These are phyloP conservation scores for Sungouiella thailandica DNA, from an alignment of 805 yeast species.

Conservation along the genomic window DNA sequence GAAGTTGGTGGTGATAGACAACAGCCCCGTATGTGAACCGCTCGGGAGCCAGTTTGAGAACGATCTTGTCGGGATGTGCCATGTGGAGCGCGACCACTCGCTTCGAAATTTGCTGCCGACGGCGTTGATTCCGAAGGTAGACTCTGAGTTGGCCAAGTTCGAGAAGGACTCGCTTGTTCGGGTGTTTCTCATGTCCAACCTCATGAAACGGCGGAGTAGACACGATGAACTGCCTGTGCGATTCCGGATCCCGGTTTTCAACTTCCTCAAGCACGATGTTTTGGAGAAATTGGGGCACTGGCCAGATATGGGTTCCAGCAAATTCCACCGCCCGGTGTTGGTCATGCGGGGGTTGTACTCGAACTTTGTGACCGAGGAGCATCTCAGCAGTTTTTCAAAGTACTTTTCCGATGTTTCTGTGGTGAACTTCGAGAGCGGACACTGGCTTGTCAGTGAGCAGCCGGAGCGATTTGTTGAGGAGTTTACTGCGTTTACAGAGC, in stretches of 20 bases:
- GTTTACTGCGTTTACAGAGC: slow-evolving; percentile 3
- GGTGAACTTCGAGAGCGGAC: slow-evolving; percentile 26
- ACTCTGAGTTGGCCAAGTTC: slow-evolving; percentile 17
- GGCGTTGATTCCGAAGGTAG: slow-evolving; percentile 12
- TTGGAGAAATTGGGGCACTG: slow-evolving; percentile 11
- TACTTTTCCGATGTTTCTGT: slow-evolving; percentile 20
- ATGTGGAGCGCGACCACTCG: slow-evolving; percentile 21
- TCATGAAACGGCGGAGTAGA: slow-evolving; percentile 14
- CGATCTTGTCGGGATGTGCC: slow-evolving; percentile 37
- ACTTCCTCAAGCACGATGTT: slow-evolving; percentile 9
- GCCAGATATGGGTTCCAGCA: slow-evolving; percentile 8
- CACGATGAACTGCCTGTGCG: slow-evolving; percentile 15
- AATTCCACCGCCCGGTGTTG: slow-evolving; percentile 30
- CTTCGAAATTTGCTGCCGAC: slow-evolving; percentile 11
- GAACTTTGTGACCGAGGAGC: slow-evolving; percentile 32
- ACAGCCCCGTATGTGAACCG: slow-evolving; percentile 37
- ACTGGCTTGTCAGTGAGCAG: slow-evolving; percentile 38
- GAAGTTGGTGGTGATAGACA: slow-evolving; percentile 45
- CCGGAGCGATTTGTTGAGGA: slow-evolving; percentile 25
- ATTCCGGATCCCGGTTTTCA: slow-evolving; percentile 13
- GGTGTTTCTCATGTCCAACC: slow-evolving; percentile 35
- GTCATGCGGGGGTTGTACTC: slow-evolving; percentile 43
- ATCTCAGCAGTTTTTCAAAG: slow-evolving; percentile 17
- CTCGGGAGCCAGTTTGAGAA: slow-evolving; percentile 30
- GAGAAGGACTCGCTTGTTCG: slow-evolving; percentile 25